Evolutionary conservation across 306 rosid species (phyloP).

Genomic region (Sophora flavescens): DNA sequence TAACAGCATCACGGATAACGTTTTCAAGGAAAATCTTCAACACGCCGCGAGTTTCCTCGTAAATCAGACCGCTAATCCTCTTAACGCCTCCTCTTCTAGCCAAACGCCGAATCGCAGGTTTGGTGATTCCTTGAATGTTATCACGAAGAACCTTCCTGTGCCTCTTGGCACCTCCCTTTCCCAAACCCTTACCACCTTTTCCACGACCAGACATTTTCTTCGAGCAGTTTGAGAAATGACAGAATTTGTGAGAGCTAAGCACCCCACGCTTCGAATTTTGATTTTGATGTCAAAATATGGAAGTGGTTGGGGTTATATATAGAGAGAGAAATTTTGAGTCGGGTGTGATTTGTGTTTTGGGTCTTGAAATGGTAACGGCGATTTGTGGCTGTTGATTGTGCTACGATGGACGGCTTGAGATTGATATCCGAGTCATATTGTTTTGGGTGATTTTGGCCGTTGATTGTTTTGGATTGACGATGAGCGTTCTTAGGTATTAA

Average conservation of each 20-base stretch:
- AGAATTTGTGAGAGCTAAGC: too few relatives aligned
- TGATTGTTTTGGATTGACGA: not conserved
- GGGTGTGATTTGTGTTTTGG: not conserved
- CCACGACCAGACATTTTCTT: slow-evolving; percentile 28
- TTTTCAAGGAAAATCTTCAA: not conserved
- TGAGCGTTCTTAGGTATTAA: too few relatives aligned
- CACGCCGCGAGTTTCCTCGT: not conserved
- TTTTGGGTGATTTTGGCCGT: not conserved
- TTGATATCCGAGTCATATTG: not conserved
- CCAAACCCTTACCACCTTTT: slow-evolving; percentile 43
- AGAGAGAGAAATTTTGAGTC: not conserved
- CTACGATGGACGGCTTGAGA: not conserved
- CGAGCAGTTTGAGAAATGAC: not conserved
- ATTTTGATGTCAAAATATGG: too few relatives aligned
- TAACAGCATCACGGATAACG: not conserved
- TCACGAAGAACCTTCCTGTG: slow-evolving; percentile 37
- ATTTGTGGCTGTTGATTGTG: not conserved
- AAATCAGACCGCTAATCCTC: slow-evolving; percentile 36
- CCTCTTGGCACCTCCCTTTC: slow-evolving; percentile 44
- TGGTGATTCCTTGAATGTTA: slow-evolving; percentile 42
- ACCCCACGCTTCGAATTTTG: too few relatives aligned
- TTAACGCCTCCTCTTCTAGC: slow-evolving; percentile 42
- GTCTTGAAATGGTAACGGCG: not conserved
- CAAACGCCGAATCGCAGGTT: slow-evolving; percentile 42
- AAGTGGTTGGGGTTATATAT: not conserved